Conservation (phyloP, 371 early-diverging fungal genomes). For the Lichtheimia ornata region DNA sequence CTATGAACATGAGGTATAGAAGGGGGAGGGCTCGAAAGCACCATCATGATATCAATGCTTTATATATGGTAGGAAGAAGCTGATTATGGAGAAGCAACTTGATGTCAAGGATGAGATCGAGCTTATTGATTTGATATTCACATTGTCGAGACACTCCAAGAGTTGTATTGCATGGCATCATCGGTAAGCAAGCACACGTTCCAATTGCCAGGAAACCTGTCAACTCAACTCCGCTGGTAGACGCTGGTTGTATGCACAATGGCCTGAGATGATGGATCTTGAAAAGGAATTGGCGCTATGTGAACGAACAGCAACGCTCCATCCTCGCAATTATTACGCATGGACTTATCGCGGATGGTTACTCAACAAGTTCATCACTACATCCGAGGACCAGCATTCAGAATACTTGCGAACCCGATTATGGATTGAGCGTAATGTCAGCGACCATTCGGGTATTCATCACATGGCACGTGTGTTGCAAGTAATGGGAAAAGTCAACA, state of each 20-base stretch:
- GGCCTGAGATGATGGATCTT: conserved; percentile 17
- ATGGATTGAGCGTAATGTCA: conserved; percentile 52
- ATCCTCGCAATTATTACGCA: conserved; percentile 60
- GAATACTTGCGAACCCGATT: conserved; percentile 33
- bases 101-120: conserved; percentile 34
- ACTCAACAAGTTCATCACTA: conserved; percentile 16
- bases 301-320: conserved; percentile 32
- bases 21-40: neutral
- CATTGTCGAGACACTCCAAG: conserved; percentile 58
- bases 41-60: no score
- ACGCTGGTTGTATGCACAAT: conserved; percentile 35
- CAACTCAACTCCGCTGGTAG: conserved; percentile 14
- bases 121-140: conserved; percentile 49
- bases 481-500: neutral
- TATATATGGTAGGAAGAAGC: conserved; percentile 34
- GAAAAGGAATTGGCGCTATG: conserved; percentile 43
- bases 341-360: conserved; percentile 60
- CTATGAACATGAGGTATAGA: conserved; percentile 57
- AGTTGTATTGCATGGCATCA: conserved; percentile 61
- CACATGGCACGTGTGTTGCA: conserved; percentile 50
- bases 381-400: neutral
- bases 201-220: neutral
- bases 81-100: conserved; percentile 30
- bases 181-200: conserved; percentile 26
- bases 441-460: conserved; percentile 60